A percentile compares a stretch with the other conserved stretches of the same genome.
Conservation (phyloP, 768 basidiomycete species). For the Tremella fuciformis region DNA sequence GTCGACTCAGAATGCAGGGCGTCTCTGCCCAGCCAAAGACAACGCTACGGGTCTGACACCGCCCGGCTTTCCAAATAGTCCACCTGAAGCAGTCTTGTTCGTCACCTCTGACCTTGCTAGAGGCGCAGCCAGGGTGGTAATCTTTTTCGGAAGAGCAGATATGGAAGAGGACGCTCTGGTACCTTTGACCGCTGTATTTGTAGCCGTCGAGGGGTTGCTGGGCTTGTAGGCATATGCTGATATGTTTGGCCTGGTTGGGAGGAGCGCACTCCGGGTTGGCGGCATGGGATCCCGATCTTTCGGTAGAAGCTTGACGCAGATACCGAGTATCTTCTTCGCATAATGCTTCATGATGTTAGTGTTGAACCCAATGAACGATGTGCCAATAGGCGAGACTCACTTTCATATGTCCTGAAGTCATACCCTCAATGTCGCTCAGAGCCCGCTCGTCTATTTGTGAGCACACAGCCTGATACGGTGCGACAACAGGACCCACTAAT, state of each 20-base stretch:
- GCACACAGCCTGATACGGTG: neutral
- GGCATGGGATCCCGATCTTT: neutral
- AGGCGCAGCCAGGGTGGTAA: neutral
- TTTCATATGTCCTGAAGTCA: conserved; percentile 39
- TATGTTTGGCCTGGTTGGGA: too few species aligned
- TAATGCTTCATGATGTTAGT: conserved; percentile 2
- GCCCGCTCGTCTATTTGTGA: conserved; percentile 15
- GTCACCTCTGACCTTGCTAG: neutral
- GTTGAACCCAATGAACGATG: too few species aligned
- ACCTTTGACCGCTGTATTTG: neutral
- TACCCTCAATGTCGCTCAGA: conserved; percentile 31
- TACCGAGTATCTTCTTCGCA: conserved; percentile 15
- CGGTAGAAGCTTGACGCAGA: conserved; percentile 12
- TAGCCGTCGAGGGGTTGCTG: too few species aligned
- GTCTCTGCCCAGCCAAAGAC: neutral
- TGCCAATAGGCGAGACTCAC: neutral
- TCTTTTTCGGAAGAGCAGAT: conserved; percentile 15
- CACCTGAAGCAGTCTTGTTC: neutral
- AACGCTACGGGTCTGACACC: conserved; percentile 8
- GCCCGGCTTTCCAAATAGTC: neutral
- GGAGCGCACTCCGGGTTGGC: too few species aligned
- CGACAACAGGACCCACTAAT: conserved; percentile 28
- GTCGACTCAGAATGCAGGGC: conserved; percentile 4
- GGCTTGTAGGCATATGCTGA: too few species aligned
- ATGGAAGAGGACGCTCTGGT: neutral